Evolutionary conservation across 192 early-diverging fungal species (phyloP), one percentile per base, ranked within the genome.

Genomic region (Entomortierella chlamydospora): DNA sequence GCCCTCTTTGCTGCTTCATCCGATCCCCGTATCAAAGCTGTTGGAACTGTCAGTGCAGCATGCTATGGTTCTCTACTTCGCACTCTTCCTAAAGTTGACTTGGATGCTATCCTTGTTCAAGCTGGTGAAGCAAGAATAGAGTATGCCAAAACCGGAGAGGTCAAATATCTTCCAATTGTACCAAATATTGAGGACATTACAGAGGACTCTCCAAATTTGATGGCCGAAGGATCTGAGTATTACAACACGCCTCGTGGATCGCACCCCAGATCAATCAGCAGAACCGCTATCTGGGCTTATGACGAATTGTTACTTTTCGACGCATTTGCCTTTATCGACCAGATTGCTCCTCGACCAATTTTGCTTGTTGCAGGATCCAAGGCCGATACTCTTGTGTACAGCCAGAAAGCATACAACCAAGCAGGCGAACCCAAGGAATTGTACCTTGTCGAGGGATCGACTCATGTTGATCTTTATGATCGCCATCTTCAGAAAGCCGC

Each of bases 381-480:
- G 34, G 73, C 73, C 18, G 73, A 77, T 28, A 77, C 73, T 5
- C 23, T 77, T 47, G 20, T 43, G 15, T 69, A 42, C 23, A 77
- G 73, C 30, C 22, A 77, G 30, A 50, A 61, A 25, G 73, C 52
- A 0, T 61, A 54, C 4, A 26, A 57, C 11, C 30, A 39, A 26
- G 66, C 66, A 0, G 43, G 33, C 4, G 73, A 77, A 25, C 65
- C 65, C 64, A 77, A 77, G 31, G 73, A 77, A 20, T 33, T 77
- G 6, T 69, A 45, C 47, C 8, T 77, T 28, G 39, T 77, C 15
- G 58, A 77, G 0, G 73, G 66, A 23, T 39, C 66, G 10, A 68
- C 73, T 12, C 73, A 77, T 37, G 45, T 77, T 37, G 73, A 68
- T 17, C 41, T 77, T 10, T 77, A 77, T 39, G 73, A 77, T 52